phyloP scores from a whole-genome alignment of 2,329 filamentous ascomycete species.

The Penicillium glabrum region DNA sequence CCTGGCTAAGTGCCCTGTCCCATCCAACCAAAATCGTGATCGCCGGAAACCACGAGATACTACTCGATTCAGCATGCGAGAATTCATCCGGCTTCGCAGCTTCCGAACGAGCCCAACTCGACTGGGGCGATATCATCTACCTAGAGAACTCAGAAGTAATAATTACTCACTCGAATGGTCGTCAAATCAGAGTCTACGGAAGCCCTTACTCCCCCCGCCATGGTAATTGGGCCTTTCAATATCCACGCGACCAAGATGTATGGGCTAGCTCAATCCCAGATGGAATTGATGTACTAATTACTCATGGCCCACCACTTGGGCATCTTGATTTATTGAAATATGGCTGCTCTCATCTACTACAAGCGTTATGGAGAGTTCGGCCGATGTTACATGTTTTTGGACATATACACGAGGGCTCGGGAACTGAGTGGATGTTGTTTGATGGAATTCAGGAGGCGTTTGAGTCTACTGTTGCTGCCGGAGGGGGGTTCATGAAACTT shows the following conservation, averaged over 20 bases:
- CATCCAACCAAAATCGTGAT: conserved; percentile 77
- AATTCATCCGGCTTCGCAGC: conserved; percentile 18
- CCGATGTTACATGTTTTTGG: conserved; percentile 18
- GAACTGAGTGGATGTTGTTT: conserved; percentile 18
- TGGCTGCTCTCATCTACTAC: conserved; percentile 66
- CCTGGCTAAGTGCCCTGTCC: conserved; percentile 71
- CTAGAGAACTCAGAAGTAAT: conserved; percentile 65
- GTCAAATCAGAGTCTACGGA: conserved; percentile 69
- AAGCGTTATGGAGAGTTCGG: conserved; percentile 57
- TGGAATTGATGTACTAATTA: conserved; percentile 72
- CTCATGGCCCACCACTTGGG: conserved; percentile 70
- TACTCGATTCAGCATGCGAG: conserved; percentile 63
- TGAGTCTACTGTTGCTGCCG: conserved; percentile 14
- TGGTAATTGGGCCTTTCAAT: conserved; percentile 76
- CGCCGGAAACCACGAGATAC: conserved; percentile 81
- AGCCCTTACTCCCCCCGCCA: conserved; percentile 71
- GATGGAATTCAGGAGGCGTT: conserved; percentile 15
- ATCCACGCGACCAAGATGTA: conserved; percentile 59
- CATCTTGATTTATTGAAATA: conserved; percentile 58
- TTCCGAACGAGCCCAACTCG: conserved; percentile 54
- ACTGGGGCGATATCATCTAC: conserved; percentile 68
- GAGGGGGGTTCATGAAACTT: conserved; percentile 17
- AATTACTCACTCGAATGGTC: conserved; percentile 56
- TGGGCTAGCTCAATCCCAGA: conserved; percentile 68
- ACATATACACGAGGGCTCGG: conserved; percentile 18